Evolutionary conservation across 179 eudicot species (phyloP).

Genomic region (Silene vulgaris): DNA sequence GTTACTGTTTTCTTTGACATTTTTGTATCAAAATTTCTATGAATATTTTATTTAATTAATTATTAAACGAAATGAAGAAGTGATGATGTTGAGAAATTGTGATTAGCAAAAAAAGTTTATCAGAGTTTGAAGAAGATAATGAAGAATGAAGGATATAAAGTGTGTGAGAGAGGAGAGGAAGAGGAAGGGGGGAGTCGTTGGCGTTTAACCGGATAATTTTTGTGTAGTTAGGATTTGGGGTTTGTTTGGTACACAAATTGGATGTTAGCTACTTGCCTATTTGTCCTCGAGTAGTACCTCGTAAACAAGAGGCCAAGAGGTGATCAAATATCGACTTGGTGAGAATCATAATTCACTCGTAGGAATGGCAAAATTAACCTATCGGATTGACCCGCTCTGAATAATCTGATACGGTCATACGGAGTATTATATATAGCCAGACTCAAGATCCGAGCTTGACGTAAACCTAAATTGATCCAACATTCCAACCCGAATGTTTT

Average conservation of each 20-base stretch:
- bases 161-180: not conserved
- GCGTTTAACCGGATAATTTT: conserved; percentile 10
- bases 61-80: too few relatives aligned
- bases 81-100: not conserved
- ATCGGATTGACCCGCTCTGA: too few relatives aligned
- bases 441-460: too few relatives aligned
- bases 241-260: not conserved
- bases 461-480: too few relatives aligned
- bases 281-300: not conserved
- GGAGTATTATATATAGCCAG: too few relatives aligned
- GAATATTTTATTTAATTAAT: too few relatives aligned
- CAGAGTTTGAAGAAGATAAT: not conserved
- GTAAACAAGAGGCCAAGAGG: too few relatives aligned
- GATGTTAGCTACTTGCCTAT: not conserved
- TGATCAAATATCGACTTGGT: too few relatives aligned
- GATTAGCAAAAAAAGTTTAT: not conserved
- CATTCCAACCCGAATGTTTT: too few relatives aligned
- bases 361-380: too few relatives aligned
- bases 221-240: not conserved
- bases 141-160: not conserved
- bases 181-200: conserved; percentile 8
- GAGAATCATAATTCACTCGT: too few relatives aligned
- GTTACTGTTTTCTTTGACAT: conserved; percentile 61
- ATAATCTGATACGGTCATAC: too few relatives aligned
- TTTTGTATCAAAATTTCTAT: not conserved